These are phyloP conservation scores for Aspergillus puulaauensis DNA, from an alignment of 2,329 filamentous ascomycete species.

Conservation along the genomic window DNA sequence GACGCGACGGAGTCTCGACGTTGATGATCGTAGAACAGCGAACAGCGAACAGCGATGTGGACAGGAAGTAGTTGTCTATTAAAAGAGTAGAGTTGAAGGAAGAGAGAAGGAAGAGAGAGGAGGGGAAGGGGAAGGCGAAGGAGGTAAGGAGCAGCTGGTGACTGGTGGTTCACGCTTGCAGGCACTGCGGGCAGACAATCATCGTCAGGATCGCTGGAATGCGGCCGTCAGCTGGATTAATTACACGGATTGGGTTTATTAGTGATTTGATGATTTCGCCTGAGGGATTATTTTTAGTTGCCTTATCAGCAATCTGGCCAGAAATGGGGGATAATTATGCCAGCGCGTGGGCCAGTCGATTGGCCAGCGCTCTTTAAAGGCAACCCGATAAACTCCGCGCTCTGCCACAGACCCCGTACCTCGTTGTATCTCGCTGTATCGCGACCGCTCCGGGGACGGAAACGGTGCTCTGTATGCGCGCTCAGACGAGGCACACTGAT, in stretches of 20 bases:
- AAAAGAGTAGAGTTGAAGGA: slow-evolving; percentile 5
- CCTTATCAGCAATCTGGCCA: not conserved
- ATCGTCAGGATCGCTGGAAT: slow-evolving; percentile 8
- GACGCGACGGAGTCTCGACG: slow-evolving; percentile 13
- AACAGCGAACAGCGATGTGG: slow-evolving; percentile 2
- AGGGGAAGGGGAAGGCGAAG: slow-evolving; percentile 3
- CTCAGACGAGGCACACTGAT: not conserved
- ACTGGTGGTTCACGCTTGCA: not conserved
- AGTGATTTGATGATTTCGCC: slow-evolving; percentile 2
- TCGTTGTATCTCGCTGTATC: not conserved
- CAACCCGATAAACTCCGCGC: slow-evolving; percentile 5
- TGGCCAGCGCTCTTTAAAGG: slow-evolving; percentile 13
- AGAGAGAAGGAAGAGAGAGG: slow-evolving; percentile 5
- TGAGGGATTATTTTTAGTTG: slow-evolving; percentile 11
- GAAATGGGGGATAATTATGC: not conserved
- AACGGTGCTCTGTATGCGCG: not conserved
- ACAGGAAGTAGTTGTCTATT: slow-evolving; percentile 5
- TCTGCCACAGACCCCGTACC: too few species aligned
- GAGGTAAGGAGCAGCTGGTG: not conserved
- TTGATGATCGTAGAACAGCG: not conserved
- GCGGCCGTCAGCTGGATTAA: slow-evolving; percentile 11
- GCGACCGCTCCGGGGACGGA: not conserved
- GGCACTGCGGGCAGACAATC: slow-evolving; percentile 13
- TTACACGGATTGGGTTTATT: not conserved
- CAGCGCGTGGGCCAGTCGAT: slow-evolving; percentile 19